phyloP scores from a whole-genome alignment of 1,139 yeast species.

The Nakaseomyces nivariensis region DNA sequence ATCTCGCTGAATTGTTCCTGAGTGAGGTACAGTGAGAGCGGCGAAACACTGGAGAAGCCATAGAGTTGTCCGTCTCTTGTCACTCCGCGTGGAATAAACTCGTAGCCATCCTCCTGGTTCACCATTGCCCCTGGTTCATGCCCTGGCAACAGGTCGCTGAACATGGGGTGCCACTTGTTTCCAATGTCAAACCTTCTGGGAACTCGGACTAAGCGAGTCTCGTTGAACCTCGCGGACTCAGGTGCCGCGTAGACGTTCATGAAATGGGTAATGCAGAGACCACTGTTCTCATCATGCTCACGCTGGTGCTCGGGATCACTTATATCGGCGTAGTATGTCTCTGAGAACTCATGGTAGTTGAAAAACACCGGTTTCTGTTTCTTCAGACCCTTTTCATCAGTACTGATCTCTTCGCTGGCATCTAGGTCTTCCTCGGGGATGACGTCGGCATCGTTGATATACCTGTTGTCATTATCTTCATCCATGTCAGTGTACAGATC shows the following conservation, averaged over 20 bases:
- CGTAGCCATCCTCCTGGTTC: slow-evolving; percentile 18
- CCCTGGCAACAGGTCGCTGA: slow-evolving; percentile 53
- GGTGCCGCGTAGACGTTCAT: slow-evolving; percentile 42
- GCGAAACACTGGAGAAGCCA: slow-evolving; percentile 47
- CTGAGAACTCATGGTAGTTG: slow-evolving; percentile 56
- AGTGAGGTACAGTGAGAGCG: slow-evolving; percentile 38
- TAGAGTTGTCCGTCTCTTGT: slow-evolving; percentile 37
- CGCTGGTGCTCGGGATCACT: slow-evolving; percentile 7
- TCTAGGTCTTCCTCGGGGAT: slow-evolving; percentile 6
- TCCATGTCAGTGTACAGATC: slow-evolving; percentile 2
- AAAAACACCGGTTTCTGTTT: slow-evolving; percentile 35
- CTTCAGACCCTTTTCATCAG: slow-evolving; percentile 7
- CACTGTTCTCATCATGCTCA: slow-evolving; percentile 25
- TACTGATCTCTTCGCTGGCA: slow-evolving; percentile 4
- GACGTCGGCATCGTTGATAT: background rate
- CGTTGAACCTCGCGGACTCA: slow-evolving; percentile 27
- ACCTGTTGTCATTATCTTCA: slow-evolving; percentile 3
- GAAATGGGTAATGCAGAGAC: slow-evolving; percentile 51
- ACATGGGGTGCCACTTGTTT: slow-evolving; percentile 41
- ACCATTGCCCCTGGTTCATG: slow-evolving; percentile 52
- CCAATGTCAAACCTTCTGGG: slow-evolving; percentile 40
- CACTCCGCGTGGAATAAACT: slow-evolving; percentile 34
- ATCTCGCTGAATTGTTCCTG: slow-evolving; percentile 35
- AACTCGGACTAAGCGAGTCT: slow-evolving; percentile 52
- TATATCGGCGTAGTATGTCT: slow-evolving; percentile 30